phyloP scores from a whole-genome alignment of 2,329 filamentous ascomycete species.

The Apiospora saccharicola region DNA sequence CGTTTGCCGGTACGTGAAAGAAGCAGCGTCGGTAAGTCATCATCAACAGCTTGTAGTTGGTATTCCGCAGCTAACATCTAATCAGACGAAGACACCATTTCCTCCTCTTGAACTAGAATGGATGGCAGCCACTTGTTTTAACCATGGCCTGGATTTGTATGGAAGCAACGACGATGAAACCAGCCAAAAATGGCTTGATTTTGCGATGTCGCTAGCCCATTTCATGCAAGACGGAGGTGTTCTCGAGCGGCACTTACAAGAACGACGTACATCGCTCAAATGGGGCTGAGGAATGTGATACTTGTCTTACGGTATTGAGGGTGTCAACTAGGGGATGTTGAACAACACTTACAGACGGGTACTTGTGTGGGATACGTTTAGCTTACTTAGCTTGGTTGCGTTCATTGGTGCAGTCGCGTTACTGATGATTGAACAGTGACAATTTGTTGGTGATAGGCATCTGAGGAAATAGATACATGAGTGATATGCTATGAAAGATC shows the following conservation, averaged over 20 bases:
- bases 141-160: slow-evolving; percentile 74
- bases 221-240: slow-evolving; percentile 62
- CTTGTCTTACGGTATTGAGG: not conserved
- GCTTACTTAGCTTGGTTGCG: not conserved
- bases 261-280: slow-evolving; percentile 52
- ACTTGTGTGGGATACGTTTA: not conserved
- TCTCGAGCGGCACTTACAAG: slow-evolving; percentile 53
- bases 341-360: not conserved
- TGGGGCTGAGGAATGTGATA: slow-evolving; percentile 30
- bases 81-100: slow-evolving; percentile 57
- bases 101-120: slow-evolving; percentile 76
- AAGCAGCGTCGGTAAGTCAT: slow-evolving; percentile 54
- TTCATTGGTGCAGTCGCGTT: not conserved
- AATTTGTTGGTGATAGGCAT: not conserved
- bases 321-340: not conserved
- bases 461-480: no score
- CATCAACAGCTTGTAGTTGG: not conserved
- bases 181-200: slow-evolving; percentile 68
- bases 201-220: slow-evolving; percentile 68
- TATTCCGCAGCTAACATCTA: slow-evolving; percentile 24
- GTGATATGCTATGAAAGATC: not conserved
- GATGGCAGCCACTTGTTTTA: slow-evolving; percentile 75
- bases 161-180: slow-evolving; percentile 59
- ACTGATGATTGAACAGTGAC: not conserved
- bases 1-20: slow-evolving; percentile 59